Percentiles rank a stretch among this genome's conserved stretches.
phyloP scores from a whole-genome alignment of 805 yeast species.

The Metschnikowia colocasiae region DNA sequence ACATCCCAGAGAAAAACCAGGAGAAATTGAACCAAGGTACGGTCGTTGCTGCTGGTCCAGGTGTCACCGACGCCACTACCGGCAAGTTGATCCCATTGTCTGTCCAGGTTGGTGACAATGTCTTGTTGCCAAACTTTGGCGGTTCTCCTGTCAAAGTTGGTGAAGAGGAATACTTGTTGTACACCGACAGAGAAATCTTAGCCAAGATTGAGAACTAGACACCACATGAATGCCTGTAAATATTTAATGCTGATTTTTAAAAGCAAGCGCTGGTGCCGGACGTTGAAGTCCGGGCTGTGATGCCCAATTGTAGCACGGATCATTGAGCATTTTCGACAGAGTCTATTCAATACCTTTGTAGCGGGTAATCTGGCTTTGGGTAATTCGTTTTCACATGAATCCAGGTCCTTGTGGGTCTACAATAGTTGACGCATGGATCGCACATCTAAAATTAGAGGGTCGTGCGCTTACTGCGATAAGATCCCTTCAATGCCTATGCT shows the following conservation, averaged over 20 bases:
- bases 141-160: conserved; percentile 87
- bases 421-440: background rate
- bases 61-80: conserved; percentile 62
- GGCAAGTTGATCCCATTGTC: conserved; percentile 72
- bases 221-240: conserved; percentile 4
- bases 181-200: conserved; percentile 91
- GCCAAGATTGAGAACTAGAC: conserved; percentile 70
- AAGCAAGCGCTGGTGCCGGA: background rate
- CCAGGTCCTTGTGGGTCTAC: background rate
- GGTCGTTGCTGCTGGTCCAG: conserved; percentile 95
- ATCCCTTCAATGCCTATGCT: conserved; percentile 1
- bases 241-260: conserved; percentile 1
- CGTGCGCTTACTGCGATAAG: conserved; percentile 10
- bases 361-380: background rate
- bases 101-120: conserved; percentile 89
- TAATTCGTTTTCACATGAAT: background rate
- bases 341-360: background rate
- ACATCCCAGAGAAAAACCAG: conserved; percentile 93
- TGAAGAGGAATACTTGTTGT: conserved; percentile 75
- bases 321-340: background rate
- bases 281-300: background rate
- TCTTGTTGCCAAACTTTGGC: conserved; percentile 90
- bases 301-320: background rate
- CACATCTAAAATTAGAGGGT: conserved; percentile 2
- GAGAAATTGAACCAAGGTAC: conserved; percentile 90